These are phyloP conservation scores for Petunia hybrid DNA, from an alignment of 305 asterid species.

Conservation along the genomic window DNA sequence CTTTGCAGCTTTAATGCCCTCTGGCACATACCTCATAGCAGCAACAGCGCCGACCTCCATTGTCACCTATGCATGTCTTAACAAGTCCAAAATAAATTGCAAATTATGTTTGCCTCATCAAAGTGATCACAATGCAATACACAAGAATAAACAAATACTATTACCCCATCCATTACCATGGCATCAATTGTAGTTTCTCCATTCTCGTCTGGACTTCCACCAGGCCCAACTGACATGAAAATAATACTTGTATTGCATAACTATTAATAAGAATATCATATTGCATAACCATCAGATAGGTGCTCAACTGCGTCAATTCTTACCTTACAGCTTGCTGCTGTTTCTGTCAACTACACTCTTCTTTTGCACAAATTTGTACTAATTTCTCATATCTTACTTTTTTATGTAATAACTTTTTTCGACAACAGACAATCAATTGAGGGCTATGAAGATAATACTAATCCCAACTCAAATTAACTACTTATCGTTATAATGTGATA, in stretches of 20 bases:
- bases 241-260: neutral
- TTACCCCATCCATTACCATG: slow-evolving; percentile 96
- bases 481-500: too few species aligned
- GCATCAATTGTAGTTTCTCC: slow-evolving; percentile 98
- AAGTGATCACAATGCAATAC: slow-evolving; percentile 27
- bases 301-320: slow-evolving; percentile 2
- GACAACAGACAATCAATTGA: neutral
- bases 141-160: slow-evolving; percentile 28
- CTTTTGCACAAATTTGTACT: neutral
- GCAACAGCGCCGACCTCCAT: slow-evolving; percentile 99
- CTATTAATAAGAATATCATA: neutral
- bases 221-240: slow-evolving; percentile 85
- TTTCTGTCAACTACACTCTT: slow-evolving; percentile 2
- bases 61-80: slow-evolving; percentile 78
- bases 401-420: neutral
- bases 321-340: neutral
- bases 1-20: slow-evolving; percentile 87
- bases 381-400: neutral
- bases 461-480: too few species aligned
- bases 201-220: slow-evolving; percentile 98
- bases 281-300: slow-evolving; percentile 1
- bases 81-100: slow-evolving; percentile 48
- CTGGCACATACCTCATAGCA: slow-evolving; percentile 85
- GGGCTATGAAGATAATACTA: neutral
- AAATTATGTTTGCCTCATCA: slow-evolving; percentile 20